Conservation (phyloP, 2,329 filamentous ascomycete genomes). For the Stagonosporopsis rhizophila region DNA sequence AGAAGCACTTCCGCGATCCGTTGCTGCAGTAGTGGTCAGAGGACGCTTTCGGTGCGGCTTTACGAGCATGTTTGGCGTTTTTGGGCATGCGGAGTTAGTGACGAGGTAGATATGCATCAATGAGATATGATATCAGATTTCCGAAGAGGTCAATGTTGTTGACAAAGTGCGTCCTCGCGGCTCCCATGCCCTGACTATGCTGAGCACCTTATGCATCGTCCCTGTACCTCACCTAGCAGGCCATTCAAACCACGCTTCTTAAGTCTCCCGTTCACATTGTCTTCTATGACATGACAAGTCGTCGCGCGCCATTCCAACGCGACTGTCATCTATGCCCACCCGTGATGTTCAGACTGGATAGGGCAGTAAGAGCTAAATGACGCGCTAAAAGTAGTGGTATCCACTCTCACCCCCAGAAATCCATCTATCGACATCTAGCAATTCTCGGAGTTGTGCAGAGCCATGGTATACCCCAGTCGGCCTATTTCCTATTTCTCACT, state of each 20-base stretch:
- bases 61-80: constrained; percentile 19
- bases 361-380: too few species aligned
- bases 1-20: constrained; percentile 74
- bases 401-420: neutral
- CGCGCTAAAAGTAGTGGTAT: too few species aligned
- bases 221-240: too few species aligned
- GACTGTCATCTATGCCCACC: too few species aligned
- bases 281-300: too few species aligned
- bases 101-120: constrained; percentile 13
- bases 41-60: neutral
- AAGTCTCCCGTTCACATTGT: too few species aligned
- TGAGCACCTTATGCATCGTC: too few species aligned
- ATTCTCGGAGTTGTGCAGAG: neutral
- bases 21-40: constrained; percentile 56
- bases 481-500: neutral
- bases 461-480: neutral
- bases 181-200: neutral
- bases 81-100: constrained; percentile 1
- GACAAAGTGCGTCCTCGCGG: neutral
- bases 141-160: neutral
- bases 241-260: too few species aligned
- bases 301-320: too few species aligned
- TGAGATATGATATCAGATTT: constrained; percentile 4
- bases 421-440: neutral
- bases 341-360: too few species aligned